Conservation (phyloP, 306 rosid genomes). For the Malus sieversii region DNA sequence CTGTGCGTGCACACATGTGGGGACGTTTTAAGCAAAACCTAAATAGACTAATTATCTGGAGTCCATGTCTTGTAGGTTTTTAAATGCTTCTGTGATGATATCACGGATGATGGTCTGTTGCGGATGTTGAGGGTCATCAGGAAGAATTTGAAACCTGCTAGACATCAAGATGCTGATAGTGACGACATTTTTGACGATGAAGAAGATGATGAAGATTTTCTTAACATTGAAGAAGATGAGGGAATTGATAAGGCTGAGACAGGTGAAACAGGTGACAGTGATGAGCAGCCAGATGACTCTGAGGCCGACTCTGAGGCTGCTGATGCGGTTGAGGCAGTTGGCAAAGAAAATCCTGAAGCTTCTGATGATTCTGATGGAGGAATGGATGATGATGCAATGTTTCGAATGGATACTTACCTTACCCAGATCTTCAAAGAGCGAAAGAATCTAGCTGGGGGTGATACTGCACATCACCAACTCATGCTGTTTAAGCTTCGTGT, state of each 20-base stretch:
- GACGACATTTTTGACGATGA: slow-evolving; percentile 35
- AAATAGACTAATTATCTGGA: slow-evolving; percentile 6
- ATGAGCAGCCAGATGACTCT: slow-evolving; percentile 55
- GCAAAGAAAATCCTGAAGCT: slow-evolving; percentile 37
- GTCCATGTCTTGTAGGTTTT: slow-evolving; percentile 52
- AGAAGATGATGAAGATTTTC: slow-evolving; percentile 52
- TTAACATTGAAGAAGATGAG: slow-evolving; percentile 71
- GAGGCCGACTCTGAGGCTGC: slow-evolving; percentile 59
- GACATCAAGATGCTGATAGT: slow-evolving; percentile 60
- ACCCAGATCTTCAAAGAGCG: slow-evolving; percentile 77
- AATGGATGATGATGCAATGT: slow-evolving; percentile 98
- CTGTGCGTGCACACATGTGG: neutral
- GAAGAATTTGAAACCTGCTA: slow-evolving; percentile 68
- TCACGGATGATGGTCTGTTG: slow-evolving; percentile 68
- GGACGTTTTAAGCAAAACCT: neutral
- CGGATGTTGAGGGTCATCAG: slow-evolving; percentile 76
- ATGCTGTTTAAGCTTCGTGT: slow-evolving; percentile 81
- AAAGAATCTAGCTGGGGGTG: slow-evolving; percentile 71
- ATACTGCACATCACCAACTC: slow-evolving; percentile 86
- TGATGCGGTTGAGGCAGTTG: slow-evolving; percentile 47
- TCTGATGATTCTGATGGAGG: slow-evolving; percentile 96
- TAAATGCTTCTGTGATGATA: slow-evolving; percentile 60
- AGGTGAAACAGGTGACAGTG: slow-evolving; percentile 73
- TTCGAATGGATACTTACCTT: slow-evolving; percentile 75
- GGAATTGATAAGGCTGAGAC: slow-evolving; percentile 68